Evolutionary conservation across 2,329 filamentous ascomycete genomes (phyloP).

Genomic region (Hymenoscyphus fraxineus): DNA sequence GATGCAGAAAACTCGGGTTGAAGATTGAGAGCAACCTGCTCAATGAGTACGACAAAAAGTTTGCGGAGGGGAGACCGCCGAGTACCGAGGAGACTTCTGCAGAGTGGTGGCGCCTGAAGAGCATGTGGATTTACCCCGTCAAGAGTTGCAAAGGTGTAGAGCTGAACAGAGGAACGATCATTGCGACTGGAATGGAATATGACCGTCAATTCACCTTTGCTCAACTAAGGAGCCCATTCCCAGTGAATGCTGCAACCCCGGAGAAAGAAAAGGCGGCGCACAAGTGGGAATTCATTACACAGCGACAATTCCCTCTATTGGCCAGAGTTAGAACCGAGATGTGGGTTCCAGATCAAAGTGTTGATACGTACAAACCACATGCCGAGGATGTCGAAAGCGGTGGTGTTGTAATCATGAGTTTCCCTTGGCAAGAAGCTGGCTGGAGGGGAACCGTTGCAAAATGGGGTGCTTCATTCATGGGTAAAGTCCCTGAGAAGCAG

Average conservation of each 20-base stretch:
- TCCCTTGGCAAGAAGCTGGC: slow-evolving; percentile 55
- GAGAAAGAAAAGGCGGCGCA: slow-evolving; percentile 41
- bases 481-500: slow-evolving; percentile 56
- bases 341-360: slow-evolving; percentile 64
- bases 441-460: slow-evolving; percentile 45
- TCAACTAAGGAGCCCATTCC: slow-evolving; percentile 53
- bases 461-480: slow-evolving; percentile 48
- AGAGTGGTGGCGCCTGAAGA: slow-evolving; percentile 53
- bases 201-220: slow-evolving; percentile 84
- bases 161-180: slow-evolving; percentile 58
- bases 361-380: slow-evolving; percentile 46
- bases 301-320: slow-evolving; percentile 65
- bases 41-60: slow-evolving; percentile 53
- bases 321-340: slow-evolving; percentile 65
- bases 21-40: slow-evolving; percentile 47
- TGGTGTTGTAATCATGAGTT: slow-evolving; percentile 62
- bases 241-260: slow-evolving; percentile 37
- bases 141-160: slow-evolving; percentile 80
- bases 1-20: slow-evolving; percentile 51
- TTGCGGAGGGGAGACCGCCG: slow-evolving; percentile 38
- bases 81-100: slow-evolving; percentile 35
- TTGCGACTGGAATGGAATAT: slow-evolving; percentile 68
- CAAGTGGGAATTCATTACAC: slow-evolving; percentile 69
- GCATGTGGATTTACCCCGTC: slow-evolving; percentile 75
- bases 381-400: slow-evolving; percentile 49